Base-by-base conservation (phyloP, 2,329 filamentous ascomycete genomes). In the Bertia moriformis region DNA sequence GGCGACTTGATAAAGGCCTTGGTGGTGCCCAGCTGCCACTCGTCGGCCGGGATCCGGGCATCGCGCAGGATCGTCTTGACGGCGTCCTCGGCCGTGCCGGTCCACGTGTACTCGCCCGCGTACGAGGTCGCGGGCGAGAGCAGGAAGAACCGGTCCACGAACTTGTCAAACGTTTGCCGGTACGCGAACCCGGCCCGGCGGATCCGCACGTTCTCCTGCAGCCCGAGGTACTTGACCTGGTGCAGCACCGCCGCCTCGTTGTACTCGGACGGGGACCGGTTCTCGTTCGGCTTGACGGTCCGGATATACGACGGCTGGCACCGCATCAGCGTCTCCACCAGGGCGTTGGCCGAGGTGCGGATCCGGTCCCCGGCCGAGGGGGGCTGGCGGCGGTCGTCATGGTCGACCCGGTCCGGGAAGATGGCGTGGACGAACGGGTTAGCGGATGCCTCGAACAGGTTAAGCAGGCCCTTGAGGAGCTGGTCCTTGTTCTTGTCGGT, bases 401-500 rank as follows among this genome's bases (percentile, higher is more conserved):
- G 85, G 53, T 98, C 87, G 44, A 98, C 84, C 55, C 94, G 77
- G 46, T 94, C 65, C 17, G 91, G 91, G 70, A 98, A 98, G 1
- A 98, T 57, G 0, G 75, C 78, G 52, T 93, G 89, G 7, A 96
- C 66, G 50, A 96, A 98, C 14, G 66, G 61, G 60, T 96, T 96
- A 41, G 76, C 72, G 53, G 87, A 94, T 47, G 77, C 75, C 44
- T 82, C 79, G 52, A 94, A 83, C 27, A 98, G 68, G 53, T 85
- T 89, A 39, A 96, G 71, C 32, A 98, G 66, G 48, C 94, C 91
- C 65, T 98, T 98, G 42, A 96, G 67, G 35, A 98, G 69, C 59
- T 93, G 86, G 53, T 98, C 91, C 68, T 96, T 98, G 68, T 96
- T 98, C 71, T 98, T 98, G 59, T 98, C 91, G 1, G 91, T 98